Evolutionary conservation across 495 filamentous ascomycete species (phyloP), one percentile per base, ranked within the genome.

Genomic region (Lophiotrema nucula): DNA sequence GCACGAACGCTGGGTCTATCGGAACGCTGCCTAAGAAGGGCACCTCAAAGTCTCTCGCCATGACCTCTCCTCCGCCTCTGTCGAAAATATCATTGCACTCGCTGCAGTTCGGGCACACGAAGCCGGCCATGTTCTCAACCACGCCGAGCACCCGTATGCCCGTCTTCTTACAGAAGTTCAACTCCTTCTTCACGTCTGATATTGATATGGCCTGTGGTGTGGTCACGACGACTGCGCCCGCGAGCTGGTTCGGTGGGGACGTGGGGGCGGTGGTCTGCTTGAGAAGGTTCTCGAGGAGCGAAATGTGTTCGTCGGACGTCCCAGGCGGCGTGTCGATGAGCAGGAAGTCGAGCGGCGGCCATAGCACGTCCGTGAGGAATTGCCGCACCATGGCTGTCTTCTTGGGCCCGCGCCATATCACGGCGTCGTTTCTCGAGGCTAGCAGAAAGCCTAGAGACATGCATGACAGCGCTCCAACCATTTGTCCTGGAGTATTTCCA

Each of bases 371-470:
- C 0, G 87, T 84, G 22, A 97, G 76, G 67, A 98, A 97, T 67
- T 98, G 93, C 26, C 89, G 86, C 38, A 98, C 91, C 93, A 98
- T 97, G 25, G 95, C 95, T 8, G 95, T 98, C 75, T 98, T 98
- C 74, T 98, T 98, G 0, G 93, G 93, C 0, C 93, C 93, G 43
- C 93, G 84, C 93, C 93, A 98, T 53, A 98, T 90, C 0, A 98
- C 90, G 2, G 92, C 91, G 64, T 96, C 90, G 58, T 85, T 87
- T 64, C 92, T 79, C 47, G 85, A 79, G 26, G 84, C 84, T 13
- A 98, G 82, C 21, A 98, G 80, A 69, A 98, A 96, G 22, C 90
- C 93, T 0, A 98, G 81, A 47, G 89, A 95, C 88, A 97, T 97
- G 74, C 89, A 92, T 53, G 83, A 81, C 31, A 97, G 82, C 18